Percentiles rank a stretch among this genome's conserved stretches.
These are phyloP conservation scores for Sicyos baderoa DNA, from an alignment of 306 rosid species.

Conservation along the genomic window DNA sequence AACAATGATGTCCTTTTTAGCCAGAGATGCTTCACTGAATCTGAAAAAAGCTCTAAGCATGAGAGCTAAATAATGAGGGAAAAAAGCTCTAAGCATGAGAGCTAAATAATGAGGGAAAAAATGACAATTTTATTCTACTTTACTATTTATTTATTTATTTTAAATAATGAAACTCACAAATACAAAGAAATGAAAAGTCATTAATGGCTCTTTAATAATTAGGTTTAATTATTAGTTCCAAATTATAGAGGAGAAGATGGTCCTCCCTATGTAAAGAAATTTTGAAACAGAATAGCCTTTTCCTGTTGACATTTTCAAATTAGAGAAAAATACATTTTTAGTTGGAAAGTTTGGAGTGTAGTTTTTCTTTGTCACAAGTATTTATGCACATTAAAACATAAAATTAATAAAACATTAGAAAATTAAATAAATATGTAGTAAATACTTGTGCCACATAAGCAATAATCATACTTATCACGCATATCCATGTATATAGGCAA, in stretches of 20 bases:
- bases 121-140: background rate
- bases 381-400: too few species aligned
- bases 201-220: background rate
- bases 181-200: background rate
- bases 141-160: background rate
- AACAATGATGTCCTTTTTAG: background rate
- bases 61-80: background rate
- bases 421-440: too few species aligned
- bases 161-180: background rate
- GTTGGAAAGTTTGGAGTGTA: too few species aligned
- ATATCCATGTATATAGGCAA: too few species aligned
- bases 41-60: background rate
- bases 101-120: background rate
- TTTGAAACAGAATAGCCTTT: background rate
- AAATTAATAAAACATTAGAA: too few species aligned
- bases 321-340: too few species aligned
- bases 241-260: slow-evolving; percentile 2
- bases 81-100: background rate
- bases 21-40: slow-evolving; percentile 1
- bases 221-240: background rate
- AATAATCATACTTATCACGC: too few species aligned
- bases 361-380: too few species aligned
- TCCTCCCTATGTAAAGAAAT: slow-evolving; percentile 7
- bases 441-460: too few species aligned
- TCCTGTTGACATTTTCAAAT: background rate